Percentiles rank a stretch among this genome's conserved stretches.
These are phyloP conservation scores for Amanita pseudoporphyria DNA, from an alignment of 768 basidiomycete genomes.

Conservation along the genomic window DNA sequence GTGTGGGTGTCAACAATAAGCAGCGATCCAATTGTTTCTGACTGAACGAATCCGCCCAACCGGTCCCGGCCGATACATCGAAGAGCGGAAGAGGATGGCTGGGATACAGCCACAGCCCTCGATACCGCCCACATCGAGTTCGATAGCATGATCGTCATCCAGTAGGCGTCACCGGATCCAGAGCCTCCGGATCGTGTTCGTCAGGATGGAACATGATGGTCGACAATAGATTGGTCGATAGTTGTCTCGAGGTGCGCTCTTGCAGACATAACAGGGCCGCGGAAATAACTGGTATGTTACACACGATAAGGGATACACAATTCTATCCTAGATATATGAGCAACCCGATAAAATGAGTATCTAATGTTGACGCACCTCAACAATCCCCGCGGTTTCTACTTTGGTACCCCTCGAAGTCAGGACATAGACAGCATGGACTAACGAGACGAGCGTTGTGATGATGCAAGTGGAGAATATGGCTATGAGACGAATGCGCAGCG, in stretches of 20 bases:
- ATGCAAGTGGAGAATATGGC: conserved; percentile 48
- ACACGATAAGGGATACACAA: conserved; percentile 26
- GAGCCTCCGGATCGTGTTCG: background rate
- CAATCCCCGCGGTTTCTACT: conserved; percentile 27
- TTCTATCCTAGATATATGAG: conserved; percentile 14
- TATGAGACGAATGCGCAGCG: conserved; percentile 30
- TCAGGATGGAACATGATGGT: background rate
- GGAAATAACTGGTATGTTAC: conserved; percentile 17
- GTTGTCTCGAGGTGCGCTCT: background rate
- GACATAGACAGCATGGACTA: conserved; percentile 36
- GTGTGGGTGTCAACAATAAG: no score
- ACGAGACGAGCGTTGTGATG: conserved; percentile 34
- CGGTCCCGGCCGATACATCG: no score
- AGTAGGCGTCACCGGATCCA: no score
- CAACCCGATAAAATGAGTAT: background rate
- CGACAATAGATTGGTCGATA: background rate
- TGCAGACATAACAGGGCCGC: background rate
- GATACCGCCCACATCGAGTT: no score
- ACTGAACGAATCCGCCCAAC: no score
- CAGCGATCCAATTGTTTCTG: no score
- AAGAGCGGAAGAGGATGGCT: no score
- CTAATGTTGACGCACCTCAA: conserved; percentile 26
- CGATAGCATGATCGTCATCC: no score
- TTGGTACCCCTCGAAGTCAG: conserved; percentile 18
- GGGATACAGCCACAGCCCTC: no score